Base-by-base conservation (phyloP, 2,329 filamentous ascomycete genomes). In the Ilyonectria sp. region DNA sequence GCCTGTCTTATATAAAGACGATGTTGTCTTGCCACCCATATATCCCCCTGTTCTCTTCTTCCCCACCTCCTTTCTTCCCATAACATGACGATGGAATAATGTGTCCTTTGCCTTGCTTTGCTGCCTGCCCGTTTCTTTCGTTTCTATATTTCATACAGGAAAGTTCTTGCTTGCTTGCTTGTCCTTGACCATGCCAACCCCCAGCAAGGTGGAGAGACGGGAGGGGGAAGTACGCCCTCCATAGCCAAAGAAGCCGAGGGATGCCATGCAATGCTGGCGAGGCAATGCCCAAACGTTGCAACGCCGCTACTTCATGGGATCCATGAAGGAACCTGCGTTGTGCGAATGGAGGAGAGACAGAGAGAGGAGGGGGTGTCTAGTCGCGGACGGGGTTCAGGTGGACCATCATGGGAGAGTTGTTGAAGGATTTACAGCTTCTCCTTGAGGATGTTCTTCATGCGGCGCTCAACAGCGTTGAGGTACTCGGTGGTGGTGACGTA, bases 401-500 rank as follows among this genome's bases (percentile, higher is more conserved):
- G 52, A 54, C 26, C 49, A 56, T 47, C 47, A 49, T 60, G 53
- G 46, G 60, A 43, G 53, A 65, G 56, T 54, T 63, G 57, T 33
- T 29, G 50, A 66, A 19, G 53, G 29, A 53, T 76, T 80, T 86
- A 94, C 84, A 94, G 81, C 89, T 94, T 94, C 84, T 91, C 87
- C 86, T 92, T 93, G 77, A 97, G 85, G 75, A 90, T 90, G 71
- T 85, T 85, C 90, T 95, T 95, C 85, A 99, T 88, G 78, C 94
- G 88, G 83, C 90, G 91, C 91, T 98, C 95, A 57, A 98, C 95
- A 46, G 95, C 95, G 79, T 93, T 90, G 79, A 99, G 85, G 86
- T 98, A 99, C 86, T 97, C 93, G 75, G 87, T 89, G 65, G 95
- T 98, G 60, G 94, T 98, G 75, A 97, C 96, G 84, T 95, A 98